Percentiles rank a stretch among this genome's conserved stretches.
These are phyloP conservation scores for Pseudogymnoascus sp. DNA, from an alignment of 2,329 filamentous ascomycete species.

Conservation along the genomic window DNA sequence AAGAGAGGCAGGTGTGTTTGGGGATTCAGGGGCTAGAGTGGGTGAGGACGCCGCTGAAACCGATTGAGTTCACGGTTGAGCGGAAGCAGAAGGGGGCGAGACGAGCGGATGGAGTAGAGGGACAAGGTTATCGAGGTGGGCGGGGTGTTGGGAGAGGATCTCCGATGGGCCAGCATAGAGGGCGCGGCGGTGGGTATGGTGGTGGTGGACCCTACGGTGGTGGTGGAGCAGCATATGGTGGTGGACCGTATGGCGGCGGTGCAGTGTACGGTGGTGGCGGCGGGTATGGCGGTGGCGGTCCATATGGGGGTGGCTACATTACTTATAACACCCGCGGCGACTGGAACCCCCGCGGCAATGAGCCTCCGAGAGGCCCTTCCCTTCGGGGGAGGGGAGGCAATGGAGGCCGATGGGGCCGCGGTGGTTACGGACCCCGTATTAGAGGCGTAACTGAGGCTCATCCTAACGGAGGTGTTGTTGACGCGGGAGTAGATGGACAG, in stretches of 20 bases:
- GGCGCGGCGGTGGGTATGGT: constrained; percentile 3
- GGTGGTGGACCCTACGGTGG: background rate
- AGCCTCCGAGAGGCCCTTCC: background rate
- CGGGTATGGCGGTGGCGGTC: background rate
- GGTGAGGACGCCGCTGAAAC: constrained; percentile 58
- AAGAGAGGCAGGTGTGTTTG: constrained; percentile 47
- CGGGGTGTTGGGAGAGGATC: background rate
- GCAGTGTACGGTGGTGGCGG: background rate
- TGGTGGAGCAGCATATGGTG: background rate
- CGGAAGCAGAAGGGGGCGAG: constrained; percentile 11
- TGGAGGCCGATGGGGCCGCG: background rate
- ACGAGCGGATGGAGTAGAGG: background rate
- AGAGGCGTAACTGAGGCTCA: background rate
- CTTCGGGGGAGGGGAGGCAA: background rate
- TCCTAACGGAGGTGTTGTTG: background rate
- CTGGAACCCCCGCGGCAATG: background rate
- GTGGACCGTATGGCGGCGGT: background rate
- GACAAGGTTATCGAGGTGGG: background rate
- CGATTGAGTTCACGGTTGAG: constrained; percentile 54
- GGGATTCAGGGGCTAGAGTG: constrained; percentile 52
- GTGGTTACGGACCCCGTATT: background rate
- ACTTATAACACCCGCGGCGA: background rate
- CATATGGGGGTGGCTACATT: background rate
- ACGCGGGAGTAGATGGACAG: background rate
- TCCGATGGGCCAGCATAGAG: background rate